A percentile compares a stretch with the other conserved stretches of the same genome.
Conservation (phyloP, 345 rosid genomes). For the Pistacia atlantica region DNA sequence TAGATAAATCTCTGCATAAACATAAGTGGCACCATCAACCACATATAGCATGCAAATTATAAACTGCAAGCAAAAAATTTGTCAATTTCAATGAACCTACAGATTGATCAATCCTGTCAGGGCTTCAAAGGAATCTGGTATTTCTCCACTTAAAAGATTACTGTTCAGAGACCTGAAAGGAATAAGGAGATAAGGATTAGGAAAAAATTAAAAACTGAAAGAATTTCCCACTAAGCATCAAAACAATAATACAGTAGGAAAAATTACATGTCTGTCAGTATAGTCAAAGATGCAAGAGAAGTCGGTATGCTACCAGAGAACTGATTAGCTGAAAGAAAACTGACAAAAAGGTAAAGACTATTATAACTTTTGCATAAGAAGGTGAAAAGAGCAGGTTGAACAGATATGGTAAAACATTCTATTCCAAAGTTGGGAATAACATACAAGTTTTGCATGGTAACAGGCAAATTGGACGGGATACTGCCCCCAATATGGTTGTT, state of each 20-base stretch:
- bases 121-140: slow-evolving; percentile 78
- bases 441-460: slow-evolving; percentile 68
- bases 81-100: slow-evolving; percentile 50
- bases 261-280: slow-evolving; percentile 71
- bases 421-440: slow-evolving; percentile 21
- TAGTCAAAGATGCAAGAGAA: slow-evolving; percentile 63
- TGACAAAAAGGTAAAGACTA: slow-evolving; percentile 52
- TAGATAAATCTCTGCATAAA: slow-evolving; percentile 75
- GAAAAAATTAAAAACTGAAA: slow-evolving; percentile 10
- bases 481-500: slow-evolving; percentile 89
- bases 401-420: background rate
- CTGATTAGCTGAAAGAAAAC: slow-evolving; percentile 90
- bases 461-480: slow-evolving; percentile 82
- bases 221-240: slow-evolving; percentile 18
- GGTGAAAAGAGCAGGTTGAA: background rate
- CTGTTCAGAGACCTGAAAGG: slow-evolving; percentile 75
- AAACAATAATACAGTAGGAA: slow-evolving; percentile 1
- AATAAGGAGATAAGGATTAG: slow-evolving; percentile 14
- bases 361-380: slow-evolving; percentile 29
- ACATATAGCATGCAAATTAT: slow-evolving; percentile 12
- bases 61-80: slow-evolving; percentile 8
- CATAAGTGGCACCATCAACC: slow-evolving; percentile 25
- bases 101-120: slow-evolving; percentile 77
- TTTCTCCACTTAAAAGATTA: slow-evolving; percentile 80
- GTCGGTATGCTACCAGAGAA: slow-evolving; percentile 93